Percentiles rank a stretch among this genome's conserved stretches.
phyloP scores from a whole-genome alignment of 768 basidiomycete genomes.

The Mycena floridula region DNA sequence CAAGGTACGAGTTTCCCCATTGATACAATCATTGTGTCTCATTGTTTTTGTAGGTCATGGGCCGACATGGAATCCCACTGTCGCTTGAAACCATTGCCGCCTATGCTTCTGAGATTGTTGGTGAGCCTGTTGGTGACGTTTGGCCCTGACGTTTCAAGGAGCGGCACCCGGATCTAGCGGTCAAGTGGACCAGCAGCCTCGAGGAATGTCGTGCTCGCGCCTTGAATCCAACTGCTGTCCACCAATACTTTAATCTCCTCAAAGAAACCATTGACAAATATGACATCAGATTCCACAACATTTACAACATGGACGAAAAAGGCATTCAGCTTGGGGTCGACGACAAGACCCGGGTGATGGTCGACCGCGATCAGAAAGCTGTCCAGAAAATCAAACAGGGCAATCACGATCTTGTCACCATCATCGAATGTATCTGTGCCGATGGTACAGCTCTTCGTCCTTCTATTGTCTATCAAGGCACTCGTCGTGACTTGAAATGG shows the following conservation, averaged over 20 bases:
- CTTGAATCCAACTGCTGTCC: constrained; percentile 3
- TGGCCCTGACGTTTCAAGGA: constrained; percentile 5
- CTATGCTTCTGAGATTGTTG: no score
- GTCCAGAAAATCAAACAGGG: no score
- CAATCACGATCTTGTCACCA: no score
- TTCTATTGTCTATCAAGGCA: no score
- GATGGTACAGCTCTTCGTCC: no score
- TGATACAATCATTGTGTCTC: background rate
- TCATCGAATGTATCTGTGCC: no score
- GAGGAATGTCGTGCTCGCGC: constrained; percentile 9
- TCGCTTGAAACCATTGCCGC: constrained; percentile 7
- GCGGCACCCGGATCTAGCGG: constrained; percentile 9
- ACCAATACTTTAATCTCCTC: constrained; percentile 2
- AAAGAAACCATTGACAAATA: constrained; percentile 3
- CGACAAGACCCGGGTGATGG: no score
- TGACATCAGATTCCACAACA: constrained; percentile 6
- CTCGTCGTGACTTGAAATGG: no score
- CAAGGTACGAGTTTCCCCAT: constrained; percentile 5
- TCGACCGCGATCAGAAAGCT: no score
- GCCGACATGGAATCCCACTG: no score
- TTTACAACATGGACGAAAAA: constrained; percentile 11
- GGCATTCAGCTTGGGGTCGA: no score
- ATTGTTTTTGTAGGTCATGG: constrained; percentile 5
- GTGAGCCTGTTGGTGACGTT: constrained; percentile 1
- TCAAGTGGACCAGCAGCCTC: constrained; percentile 4